phyloP scores from a whole-genome alignment of 148 eudicot species.

The Camellia sinensis region DNA sequence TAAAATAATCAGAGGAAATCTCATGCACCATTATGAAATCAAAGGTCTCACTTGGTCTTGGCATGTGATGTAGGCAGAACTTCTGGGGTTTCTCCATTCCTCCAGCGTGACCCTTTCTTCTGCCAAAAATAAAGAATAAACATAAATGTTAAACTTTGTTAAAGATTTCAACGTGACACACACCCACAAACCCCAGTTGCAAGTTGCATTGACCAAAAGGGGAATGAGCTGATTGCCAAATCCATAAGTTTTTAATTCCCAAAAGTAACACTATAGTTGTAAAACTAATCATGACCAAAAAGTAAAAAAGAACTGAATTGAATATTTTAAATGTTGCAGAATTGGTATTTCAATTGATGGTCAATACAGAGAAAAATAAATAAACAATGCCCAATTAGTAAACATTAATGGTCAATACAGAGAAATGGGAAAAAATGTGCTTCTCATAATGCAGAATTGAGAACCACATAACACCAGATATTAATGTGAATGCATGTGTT shows the following conservation, averaged over 20 bases:
- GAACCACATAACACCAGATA: too few species aligned
- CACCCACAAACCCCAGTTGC: background rate
- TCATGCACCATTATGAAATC: background rate
- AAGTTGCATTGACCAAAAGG: background rate
- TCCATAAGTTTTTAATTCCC: background rate
- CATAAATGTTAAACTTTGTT: conserved; percentile 10
- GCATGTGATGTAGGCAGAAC: conserved; percentile 68
- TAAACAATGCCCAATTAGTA: too few species aligned
- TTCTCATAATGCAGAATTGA: too few species aligned
- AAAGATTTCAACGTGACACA: background rate
- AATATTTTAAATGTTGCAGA: background rate
- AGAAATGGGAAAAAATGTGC: too few species aligned
- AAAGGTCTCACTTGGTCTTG: conserved; percentile 76
- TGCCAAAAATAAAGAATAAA: conserved; percentile 28
- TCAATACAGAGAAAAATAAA: too few species aligned
- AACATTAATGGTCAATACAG: too few species aligned
- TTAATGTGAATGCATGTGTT: too few species aligned
- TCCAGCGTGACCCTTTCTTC: conserved; percentile 87
- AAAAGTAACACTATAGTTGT: background rate
- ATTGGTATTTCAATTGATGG: background rate
- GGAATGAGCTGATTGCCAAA: background rate
- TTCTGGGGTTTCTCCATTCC: conserved; percentile 75
- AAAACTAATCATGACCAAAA: too few species aligned
- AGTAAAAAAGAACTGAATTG: too few species aligned
- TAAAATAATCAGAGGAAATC: conserved; percentile 4